Evolutionary conservation across 768 basidiomycete genomes (phyloP).

Genomic region (Phaffia australis): DNA sequence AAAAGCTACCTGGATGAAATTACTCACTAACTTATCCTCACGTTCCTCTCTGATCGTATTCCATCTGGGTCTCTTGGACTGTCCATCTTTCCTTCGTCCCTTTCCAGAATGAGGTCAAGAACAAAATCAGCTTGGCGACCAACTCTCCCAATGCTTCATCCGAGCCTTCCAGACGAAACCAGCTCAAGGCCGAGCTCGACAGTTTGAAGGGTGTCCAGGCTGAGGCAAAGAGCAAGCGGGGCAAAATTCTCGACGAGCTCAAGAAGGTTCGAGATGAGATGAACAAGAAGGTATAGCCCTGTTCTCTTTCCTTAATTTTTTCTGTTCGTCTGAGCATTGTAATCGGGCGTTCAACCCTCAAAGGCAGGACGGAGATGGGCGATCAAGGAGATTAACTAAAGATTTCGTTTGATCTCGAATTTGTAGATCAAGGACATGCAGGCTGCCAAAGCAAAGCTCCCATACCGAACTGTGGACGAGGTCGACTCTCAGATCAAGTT

Average conservation of each 20-base stretch:
- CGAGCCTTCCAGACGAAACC: slow-evolving; percentile 58
- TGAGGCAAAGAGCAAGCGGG: slow-evolving; percentile 49
- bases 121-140: slow-evolving; percentile 51
- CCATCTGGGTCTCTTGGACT: background rate
- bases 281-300: slow-evolving; percentile 60
- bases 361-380: background rate
- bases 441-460: slow-evolving; percentile 60
- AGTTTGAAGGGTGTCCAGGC: slow-evolving; percentile 67
- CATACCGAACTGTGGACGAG: slow-evolving; percentile 71
- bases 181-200: slow-evolving; percentile 72
- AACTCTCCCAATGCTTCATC: slow-evolving; percentile 45
- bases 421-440: slow-evolving; percentile 74
- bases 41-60: background rate
- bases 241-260: slow-evolving; percentile 64
- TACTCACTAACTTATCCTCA: background rate
- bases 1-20: background rate
- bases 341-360: background rate
- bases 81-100: no score
- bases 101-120: slow-evolving; percentile 54
- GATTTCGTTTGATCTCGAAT: background rate
- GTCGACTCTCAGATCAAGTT: slow-evolving; percentile 80
- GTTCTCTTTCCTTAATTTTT: background rate
- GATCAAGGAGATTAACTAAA: background rate
- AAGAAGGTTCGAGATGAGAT: slow-evolving; percentile 65
- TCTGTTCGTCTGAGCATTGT: slow-evolving; percentile 1